Base-by-base conservation (phyloP, 441 rosid species). In the Populus hybrid region DNA sequence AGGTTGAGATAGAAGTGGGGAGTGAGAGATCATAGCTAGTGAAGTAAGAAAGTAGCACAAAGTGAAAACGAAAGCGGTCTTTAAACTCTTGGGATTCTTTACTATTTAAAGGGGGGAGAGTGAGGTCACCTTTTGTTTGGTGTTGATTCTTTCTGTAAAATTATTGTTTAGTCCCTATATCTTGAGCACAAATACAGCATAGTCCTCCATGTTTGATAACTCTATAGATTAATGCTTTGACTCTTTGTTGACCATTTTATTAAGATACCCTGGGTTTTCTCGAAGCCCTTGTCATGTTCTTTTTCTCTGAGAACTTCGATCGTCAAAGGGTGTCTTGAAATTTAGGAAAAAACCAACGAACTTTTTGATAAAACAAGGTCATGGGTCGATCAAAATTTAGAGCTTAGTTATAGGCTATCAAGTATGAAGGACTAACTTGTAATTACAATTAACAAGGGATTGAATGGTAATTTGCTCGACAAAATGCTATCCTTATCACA, bases 1-100 rank as follows among this genome's bases (percentile, higher is more conserved):
- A 50, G 40, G 36, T 30, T 2, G 38, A 70, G 64, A 24, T 78
- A 81, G 79, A 72, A 21, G 12, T 2, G n/a, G 34, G 61, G 38
- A 30, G 26, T 34, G 6, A 54, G 69, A 65, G 12, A 68, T 67
- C 76, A 75, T 75, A 50, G 57, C 57, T 30, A 26, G 40, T n/a
- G 30, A 74, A 67, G 61, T 5, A 6, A 46, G 40, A 20, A 28
- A 10, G 12, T 0, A 65, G 32, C 42, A 46, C 26, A 57, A 36
- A 32, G 67, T 59, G 34, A 34, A 3, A 20, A 11, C 24, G 11
- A 57, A 16, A 5, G 3, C 4, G 9, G 1, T 0, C 61, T 6
- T 54, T 18, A 14, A 46, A 34, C 28, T 21, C 24, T 57, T 30
- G 5, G 30, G 75, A 54, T 10, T 30, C 26, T 32, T 9, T 32